phyloP scores from a whole-genome alignment of 441 rosid species.

The Adansonia rubrostipa region DNA sequence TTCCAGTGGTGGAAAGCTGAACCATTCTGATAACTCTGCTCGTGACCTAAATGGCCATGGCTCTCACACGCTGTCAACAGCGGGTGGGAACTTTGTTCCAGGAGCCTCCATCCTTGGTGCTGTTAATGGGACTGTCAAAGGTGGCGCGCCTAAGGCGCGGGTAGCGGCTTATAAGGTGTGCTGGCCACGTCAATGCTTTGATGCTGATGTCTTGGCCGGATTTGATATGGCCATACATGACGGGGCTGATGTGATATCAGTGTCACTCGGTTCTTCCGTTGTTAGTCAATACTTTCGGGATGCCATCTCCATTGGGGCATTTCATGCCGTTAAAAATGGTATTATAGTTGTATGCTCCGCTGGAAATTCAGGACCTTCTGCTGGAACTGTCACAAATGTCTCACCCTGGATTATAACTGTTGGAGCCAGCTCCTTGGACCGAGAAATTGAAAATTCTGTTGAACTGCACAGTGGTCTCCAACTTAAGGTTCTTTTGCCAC shows the following conservation, averaged over 20 bases:
- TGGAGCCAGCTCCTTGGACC: conserved; percentile 56
- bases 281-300: conserved; percentile 40
- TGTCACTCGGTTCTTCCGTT: conserved; percentile 60
- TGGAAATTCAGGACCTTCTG: conserved; percentile 51
- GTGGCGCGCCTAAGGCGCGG: conserved; percentile 52
- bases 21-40: conserved; percentile 28
- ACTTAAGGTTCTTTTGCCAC: conserved; percentile 34
- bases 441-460: conserved; percentile 45
- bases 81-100: conserved; percentile 43
- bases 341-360: conserved; percentile 57
- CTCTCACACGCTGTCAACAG: conserved; percentile 50
- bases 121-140: conserved; percentile 43
- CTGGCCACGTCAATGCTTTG: conserved; percentile 48
- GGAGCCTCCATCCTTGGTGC: conserved; percentile 38
- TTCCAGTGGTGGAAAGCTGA: conserved; percentile 26
- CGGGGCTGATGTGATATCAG: conserved; percentile 67
- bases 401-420: conserved; percentile 60
- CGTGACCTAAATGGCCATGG: conserved; percentile 53
- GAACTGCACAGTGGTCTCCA: conserved; percentile 39
- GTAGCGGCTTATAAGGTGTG: conserved; percentile 61
- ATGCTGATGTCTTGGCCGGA: conserved; percentile 53
- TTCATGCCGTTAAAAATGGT: conserved; percentile 58
- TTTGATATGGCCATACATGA: conserved; percentile 70
- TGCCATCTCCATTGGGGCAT: conserved; percentile 53
- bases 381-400: conserved; percentile 41